A percentile compares a stretch with the other conserved stretches of the same genome.
These are phyloP conservation scores for Baeospora myosura DNA, from an alignment of 1,284 basidiomycete species.

Conservation along the genomic window DNA sequence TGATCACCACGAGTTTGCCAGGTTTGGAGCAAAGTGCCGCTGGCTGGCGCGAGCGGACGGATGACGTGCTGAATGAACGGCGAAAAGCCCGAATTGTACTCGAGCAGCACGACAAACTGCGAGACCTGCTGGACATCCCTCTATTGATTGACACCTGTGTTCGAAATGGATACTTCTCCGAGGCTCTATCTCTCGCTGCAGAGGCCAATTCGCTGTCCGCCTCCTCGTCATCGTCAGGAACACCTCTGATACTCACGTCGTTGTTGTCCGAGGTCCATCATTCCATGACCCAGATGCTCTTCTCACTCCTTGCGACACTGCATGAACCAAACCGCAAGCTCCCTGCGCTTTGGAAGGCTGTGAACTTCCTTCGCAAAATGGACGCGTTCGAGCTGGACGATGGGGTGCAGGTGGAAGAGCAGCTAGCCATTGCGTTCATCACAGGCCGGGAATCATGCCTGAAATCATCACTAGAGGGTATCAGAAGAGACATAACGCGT, in stretches of 20 bases:
- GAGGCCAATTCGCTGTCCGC: conserved; percentile 46
- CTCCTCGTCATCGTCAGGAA: conserved; percentile 14
- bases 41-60: conserved; percentile 45
- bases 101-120: conserved; percentile 86
- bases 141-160: conserved; percentile 88
- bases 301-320: conserved; percentile 72
- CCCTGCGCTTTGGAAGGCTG: conserved; percentile 82
- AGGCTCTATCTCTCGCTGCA: conserved; percentile 76
- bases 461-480: conserved; percentile 29
- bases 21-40: conserved; percentile 63
- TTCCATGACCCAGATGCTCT: conserved; percentile 67
- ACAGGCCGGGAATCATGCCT: conserved; percentile 36
- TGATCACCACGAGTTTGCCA: conserved; percentile 64
- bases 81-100: conserved; percentile 73
- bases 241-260: conserved; percentile 43
- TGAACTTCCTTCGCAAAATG: conserved; percentile 81
- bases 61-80: conserved; percentile 44
- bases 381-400: conserved; percentile 30
- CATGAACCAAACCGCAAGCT: conserved; percentile 80
- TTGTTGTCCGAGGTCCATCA: conserved; percentile 71
- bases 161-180: conserved; percentile 83
- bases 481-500: conserved; percentile 26
- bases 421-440: conserved; percentile 37
- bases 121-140: conserved; percentile 86
- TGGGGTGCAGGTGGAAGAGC: conserved; percentile 31